Base-by-base conservation (phyloP, 176 grass and related monocot species). In the Oryza punctata region DNA sequence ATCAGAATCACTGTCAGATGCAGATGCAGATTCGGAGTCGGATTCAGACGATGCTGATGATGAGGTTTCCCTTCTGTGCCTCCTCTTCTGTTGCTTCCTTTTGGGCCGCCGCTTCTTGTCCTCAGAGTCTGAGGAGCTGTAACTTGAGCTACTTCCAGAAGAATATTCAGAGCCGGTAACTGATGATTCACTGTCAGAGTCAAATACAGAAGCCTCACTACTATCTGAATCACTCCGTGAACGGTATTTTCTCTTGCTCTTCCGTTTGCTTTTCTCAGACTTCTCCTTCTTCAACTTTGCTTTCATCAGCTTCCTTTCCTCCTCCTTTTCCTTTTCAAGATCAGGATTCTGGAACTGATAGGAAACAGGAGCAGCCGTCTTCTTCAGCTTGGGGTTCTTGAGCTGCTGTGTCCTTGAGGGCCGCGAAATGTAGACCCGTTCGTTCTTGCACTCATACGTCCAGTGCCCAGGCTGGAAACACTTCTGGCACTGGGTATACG, bases 391-490 rank as follows among this genome's bases (percentile, higher is more conserved):
- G 52, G 91, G 93, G 54, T 90, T 95, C 38, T 98, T 95, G 28
- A 98, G 76, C 72, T 93, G 89, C 61, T 93, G 85, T 0, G 80
- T 91, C 19, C 93, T 89, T 26, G 91, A 90, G 19, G 96, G 88
- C 0, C 85, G 69, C 0, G 88, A 99, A 46, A 93, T 94, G 61
- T 92, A 99, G 28, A 93, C 89, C 14, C 86, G 77, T 27, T 99
- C 89, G 9, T 96, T 96, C 72, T 95, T 98, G 81, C 93, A 96
- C 52, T 96, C 87, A 0, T 92, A 94, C 12, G 91, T 96, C 96
- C 91, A 95, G 24, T 98, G 93, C 14, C 93, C 83, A 73, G 77
- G 63, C 83, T 94, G 93, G 46, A 94, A 95, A 84, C 96, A 96
- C 77, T 90, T 99, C 85, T 98, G 91, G 32, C 93, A 94, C 54